Evolutionary conservation across 345 rosid species (phyloP).

Genomic region (Excoecaria cochinchinensis): DNA sequence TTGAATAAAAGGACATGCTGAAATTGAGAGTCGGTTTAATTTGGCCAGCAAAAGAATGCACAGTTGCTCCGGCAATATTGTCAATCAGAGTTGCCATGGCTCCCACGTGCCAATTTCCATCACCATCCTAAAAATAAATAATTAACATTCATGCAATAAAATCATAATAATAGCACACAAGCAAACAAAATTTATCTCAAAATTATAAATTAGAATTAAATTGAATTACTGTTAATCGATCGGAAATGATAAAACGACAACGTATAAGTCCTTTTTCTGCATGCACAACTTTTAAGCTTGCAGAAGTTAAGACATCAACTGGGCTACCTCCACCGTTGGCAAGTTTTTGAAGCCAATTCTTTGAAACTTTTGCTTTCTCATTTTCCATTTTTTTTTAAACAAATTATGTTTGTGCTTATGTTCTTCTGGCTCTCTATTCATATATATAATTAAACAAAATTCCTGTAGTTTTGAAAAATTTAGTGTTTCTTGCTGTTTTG

Average conservation of each 20-base stretch:
- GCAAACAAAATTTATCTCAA: neutral
- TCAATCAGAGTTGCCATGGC: conserved; percentile 28
- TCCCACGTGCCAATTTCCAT: conserved; percentile 33
- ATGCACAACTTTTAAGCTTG: neutral
- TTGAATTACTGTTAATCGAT: neutral
- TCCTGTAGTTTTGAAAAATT: neutral
- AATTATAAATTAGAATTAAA: neutral
- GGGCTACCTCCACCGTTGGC: neutral
- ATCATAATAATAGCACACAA: neutral
- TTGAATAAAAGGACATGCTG: conserved; percentile 19
- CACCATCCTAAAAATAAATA: conserved; percentile 9
- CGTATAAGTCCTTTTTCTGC: neutral
- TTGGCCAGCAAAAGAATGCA: conserved; percentile 18
- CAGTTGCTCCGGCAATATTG: conserved; percentile 18
- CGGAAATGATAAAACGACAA: neutral
- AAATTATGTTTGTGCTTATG: neutral
- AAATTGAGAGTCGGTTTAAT: conserved; percentile 25
- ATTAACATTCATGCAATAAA: neutral
- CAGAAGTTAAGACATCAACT: conserved; percentile 4
- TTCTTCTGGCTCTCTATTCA: neutral
- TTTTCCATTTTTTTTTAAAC: conserved; percentile 7
- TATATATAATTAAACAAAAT: neutral
- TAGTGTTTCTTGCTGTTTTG: neutral
- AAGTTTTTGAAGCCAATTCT: conserved; percentile 11
- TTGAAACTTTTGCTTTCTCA: neutral